A percentile compares a stretch with the other conserved stretches of the same genome.
phyloP scores from a whole-genome alignment of 2,329 filamentous ascomycete species.

The Aspergillus cejpii region DNA sequence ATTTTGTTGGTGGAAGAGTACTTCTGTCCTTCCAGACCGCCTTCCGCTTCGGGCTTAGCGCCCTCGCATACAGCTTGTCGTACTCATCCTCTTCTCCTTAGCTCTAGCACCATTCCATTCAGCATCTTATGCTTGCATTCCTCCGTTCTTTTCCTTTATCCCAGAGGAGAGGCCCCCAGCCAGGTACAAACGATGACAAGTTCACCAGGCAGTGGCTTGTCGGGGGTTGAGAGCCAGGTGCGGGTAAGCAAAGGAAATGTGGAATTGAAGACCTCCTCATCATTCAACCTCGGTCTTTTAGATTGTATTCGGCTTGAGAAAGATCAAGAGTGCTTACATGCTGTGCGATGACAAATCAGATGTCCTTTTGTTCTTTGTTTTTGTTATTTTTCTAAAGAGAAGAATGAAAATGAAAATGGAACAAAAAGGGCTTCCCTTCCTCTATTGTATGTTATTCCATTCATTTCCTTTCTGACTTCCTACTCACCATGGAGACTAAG shows the following conservation, averaged over 20 bases:
- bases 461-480: neutral
- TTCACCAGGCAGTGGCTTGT: no score
- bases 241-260: neutral
- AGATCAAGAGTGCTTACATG: neutral
- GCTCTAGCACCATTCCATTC: no score
- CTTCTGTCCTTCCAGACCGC: no score
- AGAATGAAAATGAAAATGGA: neutral
- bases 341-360: neutral
- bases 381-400: neutral
- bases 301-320: no score
- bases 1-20: no score
- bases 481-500: neutral
- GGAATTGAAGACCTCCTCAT: neutral
- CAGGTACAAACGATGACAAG: conserved; percentile 23
- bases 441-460: neutral
- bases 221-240: neutral
- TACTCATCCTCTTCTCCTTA: no score
- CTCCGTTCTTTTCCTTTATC: no score
- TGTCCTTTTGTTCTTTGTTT: neutral
- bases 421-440: neutral
- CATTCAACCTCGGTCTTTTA: neutral
- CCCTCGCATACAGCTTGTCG: no score
- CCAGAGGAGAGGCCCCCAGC: conserved; percentile 26
- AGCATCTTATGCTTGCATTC: no score
- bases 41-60: no score